Evolutionary conservation across 139 green algal genomes (phyloP), one percentile per base, ranked within the genome.

Genomic region (Chlamydomonas incerta): DNA sequence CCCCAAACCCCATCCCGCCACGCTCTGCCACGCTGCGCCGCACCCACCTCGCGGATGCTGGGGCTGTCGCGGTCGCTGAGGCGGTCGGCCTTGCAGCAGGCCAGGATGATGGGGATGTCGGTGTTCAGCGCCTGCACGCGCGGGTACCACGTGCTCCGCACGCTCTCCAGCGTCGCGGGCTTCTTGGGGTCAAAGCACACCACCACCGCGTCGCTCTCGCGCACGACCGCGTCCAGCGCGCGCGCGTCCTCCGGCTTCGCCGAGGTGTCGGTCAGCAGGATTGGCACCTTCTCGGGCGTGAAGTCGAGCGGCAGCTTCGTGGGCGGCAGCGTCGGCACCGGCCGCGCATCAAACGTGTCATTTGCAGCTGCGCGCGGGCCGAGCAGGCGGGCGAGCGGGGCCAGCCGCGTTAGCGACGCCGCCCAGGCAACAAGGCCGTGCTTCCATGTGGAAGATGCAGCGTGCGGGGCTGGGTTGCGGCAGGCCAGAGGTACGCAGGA

Each of bases 191-290:
- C 89, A 81, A 96, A 97, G 72, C 88, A 92, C 24, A 98, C 75
- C 14, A 98, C 92, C 21, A 98, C 92, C 2, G 93, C 96, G 57
- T 96, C 92, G 9, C 96, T 92, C 60, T 93, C 55, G 67, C 84
- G 76, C 63, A 93, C 90, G 20, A 92, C 89, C 50, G 85, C 34
- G 60, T 97, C 93, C 60, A 92, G 31, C 21, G 83, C 79, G 67
- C 88, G 75, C 23, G 83, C 89, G 85, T 97, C 95, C 80, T 98
- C 96, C 5, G 90, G 90, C 31, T 90, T 86, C 50, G 92, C 94
- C 17, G 87, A 94, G 11, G 95, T 98, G 90, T 98, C 96, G 11
- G 92, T 94, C 3, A 98, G 84, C 28, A 96, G 58, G 24, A 98
- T 90, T 0, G 96, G 91, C 47, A 97, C 88, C 11, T 77, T 80